A percentile compares a stretch with the other conserved stretches of the same genome.
phyloP scores from a whole-genome alignment of 2,329 filamentous ascomycete species.

The Chrysoporthe puriensis region DNA sequence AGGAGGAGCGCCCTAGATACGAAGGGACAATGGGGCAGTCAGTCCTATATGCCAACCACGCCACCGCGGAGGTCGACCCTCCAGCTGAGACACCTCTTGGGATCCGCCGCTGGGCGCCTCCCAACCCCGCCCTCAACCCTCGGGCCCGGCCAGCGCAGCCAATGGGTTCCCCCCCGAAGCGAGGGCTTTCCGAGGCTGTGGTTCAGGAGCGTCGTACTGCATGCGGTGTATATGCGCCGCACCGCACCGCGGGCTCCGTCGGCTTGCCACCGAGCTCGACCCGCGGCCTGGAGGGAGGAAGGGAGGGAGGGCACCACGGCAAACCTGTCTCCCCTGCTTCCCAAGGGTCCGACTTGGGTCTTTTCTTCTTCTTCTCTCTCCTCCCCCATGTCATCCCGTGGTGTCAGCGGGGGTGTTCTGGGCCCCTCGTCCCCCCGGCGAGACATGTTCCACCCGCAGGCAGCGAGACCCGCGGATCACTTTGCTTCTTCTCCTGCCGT shows the following conservation, averaged over 20 bases:
- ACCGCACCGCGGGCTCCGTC: background rate
- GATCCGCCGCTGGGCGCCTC: background rate
- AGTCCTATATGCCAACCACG: background rate
- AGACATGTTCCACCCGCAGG: conserved; percentile 7
- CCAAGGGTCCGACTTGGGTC: background rate
- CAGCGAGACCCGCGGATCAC: background rate
- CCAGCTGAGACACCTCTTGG: background rate
- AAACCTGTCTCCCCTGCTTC: background rate
- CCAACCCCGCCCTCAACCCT: background rate
- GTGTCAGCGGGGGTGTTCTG: background rate
- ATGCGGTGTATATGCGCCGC: background rate
- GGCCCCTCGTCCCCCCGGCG: background rate
- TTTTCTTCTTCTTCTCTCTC: background rate
- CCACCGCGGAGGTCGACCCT: background rate
- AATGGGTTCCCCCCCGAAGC: conserved; percentile 23
- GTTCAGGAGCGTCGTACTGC: conserved; percentile 20
- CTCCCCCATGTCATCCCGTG: background rate
- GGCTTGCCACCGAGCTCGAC: no score
- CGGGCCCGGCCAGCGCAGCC: conserved; percentile 11
- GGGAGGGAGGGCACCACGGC: background rate
- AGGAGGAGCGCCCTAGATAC: background rate
- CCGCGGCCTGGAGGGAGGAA: background rate
- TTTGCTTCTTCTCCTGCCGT: background rate
- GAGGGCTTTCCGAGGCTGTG: conserved; percentile 26
- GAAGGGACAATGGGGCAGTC: background rate